phyloP scores from a whole-genome alignment of 164 flowering plant genomes.

The Nymphaea colorata region DNA sequence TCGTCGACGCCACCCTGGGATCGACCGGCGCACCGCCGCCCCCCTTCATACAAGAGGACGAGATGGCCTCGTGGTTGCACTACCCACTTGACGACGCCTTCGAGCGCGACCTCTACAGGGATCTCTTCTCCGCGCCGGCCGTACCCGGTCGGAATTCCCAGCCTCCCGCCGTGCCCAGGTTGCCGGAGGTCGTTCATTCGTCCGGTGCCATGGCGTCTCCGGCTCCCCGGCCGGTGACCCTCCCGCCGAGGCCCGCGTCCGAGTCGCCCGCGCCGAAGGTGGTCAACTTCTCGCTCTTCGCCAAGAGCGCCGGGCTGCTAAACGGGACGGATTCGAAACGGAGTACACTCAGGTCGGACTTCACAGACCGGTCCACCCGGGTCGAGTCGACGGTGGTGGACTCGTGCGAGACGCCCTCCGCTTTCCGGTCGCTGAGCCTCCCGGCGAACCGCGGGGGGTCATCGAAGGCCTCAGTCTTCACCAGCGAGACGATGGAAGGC shows the following conservation, averaged over 20 bases:
- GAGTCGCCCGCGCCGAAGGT: neutral
- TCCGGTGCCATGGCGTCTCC: neutral
- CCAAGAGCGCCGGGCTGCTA: neutral
- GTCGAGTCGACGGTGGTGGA: conserved; percentile 10
- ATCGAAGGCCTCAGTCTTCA: conserved; percentile 3
- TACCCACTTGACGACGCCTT: conserved; percentile 43
- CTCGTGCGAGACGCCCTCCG: conserved; percentile 7
- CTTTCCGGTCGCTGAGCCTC: conserved; percentile 5
- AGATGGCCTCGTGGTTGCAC: conserved; percentile 90
- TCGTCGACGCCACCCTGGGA: conserved; percentile 10
- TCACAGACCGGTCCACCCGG: conserved; percentile 23
- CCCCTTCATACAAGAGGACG: conserved; percentile 80
- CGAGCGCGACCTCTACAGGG: conserved; percentile 29
- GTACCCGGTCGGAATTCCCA: conserved; percentile 1
- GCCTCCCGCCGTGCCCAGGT: conserved; percentile 4
- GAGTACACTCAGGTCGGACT: neutral
- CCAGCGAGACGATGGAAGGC: conserved; percentile 10
- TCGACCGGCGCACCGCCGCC: conserved; percentile 12
- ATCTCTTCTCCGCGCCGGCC: conserved; percentile 21
- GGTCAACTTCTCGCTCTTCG: neutral
- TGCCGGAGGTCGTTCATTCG: conserved; percentile 3
- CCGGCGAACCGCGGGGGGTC: neutral
- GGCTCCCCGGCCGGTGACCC: neutral
- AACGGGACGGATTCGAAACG: neutral
- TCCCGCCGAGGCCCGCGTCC: conserved; percentile 15